Base-by-base conservation (phyloP, 2,329 filamentous ascomycete species). In the Pestalotiopsis sp. region DNA sequence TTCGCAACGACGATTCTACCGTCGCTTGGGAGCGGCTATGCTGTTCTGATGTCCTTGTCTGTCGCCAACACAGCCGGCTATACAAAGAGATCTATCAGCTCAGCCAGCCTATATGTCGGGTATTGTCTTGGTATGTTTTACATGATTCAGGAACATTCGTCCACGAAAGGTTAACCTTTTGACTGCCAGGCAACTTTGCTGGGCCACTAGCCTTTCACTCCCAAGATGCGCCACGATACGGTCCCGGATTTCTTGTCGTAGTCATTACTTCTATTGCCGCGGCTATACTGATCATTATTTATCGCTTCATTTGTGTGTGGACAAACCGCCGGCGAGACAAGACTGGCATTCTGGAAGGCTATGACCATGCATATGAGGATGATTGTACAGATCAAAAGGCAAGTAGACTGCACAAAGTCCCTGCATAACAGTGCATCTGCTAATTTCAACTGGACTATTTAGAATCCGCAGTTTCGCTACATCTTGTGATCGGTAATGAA, bases 1-100 rank as follows among this genome's bases (percentile, higher is more conserved):
- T 87, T 87, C 69, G 86, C 81, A 0, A 80, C 80, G 11, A 84
- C 83, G 62, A 86, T 87, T 59, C 75, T 87, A 9, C 81, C 84
- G 1, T 83, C 81, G 0, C 71, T 81, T 0, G 79, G 78, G 0
- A 84, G 80, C 1, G 82, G 80, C 0, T 88, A 87, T 69, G 84
- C 83, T 1, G 82, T 87, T 5, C 73, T 86, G 0, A 85, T 88
- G 80, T 83, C 83, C 0, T 73, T 86, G 5, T 80, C 82, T 61
- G 81, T 84, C 57, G 84, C 84, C 31, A 86, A 87, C 27, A 63
- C 61, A 12, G 61, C 61, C 17, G 61, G 61, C 38, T 63, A 63
- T 63, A 63, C 61, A 12, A 63, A 63, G 14, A 27, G 61, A 5
- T 63, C 61, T 2, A 63, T 63, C 38, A 36, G 25, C 2, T 38